A percentile compares a stretch with the other conserved stretches of the same genome.
phyloP scores from a whole-genome alignment of 148 eudicot species.

The Agrostemma githago region DNA sequence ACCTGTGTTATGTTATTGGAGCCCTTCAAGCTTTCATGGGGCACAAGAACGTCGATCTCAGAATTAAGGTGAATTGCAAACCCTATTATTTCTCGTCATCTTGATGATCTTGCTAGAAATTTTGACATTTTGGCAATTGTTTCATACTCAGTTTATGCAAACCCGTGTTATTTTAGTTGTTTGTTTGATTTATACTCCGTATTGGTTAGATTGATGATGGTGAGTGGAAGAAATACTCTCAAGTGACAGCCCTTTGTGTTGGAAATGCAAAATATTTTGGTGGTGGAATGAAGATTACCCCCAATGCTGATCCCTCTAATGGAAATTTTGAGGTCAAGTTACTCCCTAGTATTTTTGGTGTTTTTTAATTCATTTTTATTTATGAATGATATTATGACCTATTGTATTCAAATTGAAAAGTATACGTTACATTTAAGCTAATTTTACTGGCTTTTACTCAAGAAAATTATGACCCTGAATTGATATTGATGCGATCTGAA shows the following conservation, averaged over 20 bases:
- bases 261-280: conserved; percentile 98
- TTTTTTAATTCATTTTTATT: too few species aligned
- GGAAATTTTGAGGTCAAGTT: conserved; percentile 67
- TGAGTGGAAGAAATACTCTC: conserved; percentile 77
- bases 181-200: not conserved
- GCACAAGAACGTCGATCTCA: conserved; percentile 72
- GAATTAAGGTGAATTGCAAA: conserved; percentile 53
- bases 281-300: conserved; percentile 98
- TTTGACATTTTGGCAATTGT: not conserved
- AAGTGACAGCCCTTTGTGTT: conserved; percentile 88
- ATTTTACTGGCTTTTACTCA: too few species aligned
- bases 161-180: not conserved
- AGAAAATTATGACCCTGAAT: too few species aligned
- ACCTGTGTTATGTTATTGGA: conserved; percentile 91
- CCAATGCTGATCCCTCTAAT: conserved; percentile 78
- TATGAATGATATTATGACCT: too few species aligned
- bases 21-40: conserved; percentile 92
- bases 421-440: too few species aligned
- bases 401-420: too few species aligned
- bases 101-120: not conserved
- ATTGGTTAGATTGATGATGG: conserved; percentile 67
- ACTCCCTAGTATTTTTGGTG: not conserved
- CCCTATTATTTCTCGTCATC: conserved; percentile 1
- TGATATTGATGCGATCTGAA: too few species aligned
- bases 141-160: not conserved